Evolutionary conservation across 805 yeast species (phyloP).

Genomic region (Nakazawaea molendinolei): DNA sequence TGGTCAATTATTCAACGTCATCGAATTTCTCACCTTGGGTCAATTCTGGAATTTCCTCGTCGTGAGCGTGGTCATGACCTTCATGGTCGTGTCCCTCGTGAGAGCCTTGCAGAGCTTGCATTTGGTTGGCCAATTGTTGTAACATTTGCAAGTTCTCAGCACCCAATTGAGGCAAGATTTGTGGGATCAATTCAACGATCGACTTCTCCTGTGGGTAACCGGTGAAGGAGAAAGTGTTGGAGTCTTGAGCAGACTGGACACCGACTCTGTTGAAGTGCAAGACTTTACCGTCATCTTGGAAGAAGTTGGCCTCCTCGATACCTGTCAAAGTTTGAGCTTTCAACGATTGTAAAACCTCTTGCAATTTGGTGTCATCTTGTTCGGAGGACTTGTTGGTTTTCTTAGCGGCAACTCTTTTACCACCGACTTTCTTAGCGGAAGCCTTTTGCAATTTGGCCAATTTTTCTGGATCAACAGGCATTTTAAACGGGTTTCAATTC

Average conservation of each 20-base stretch:
- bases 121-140: slow-evolving; percentile 83
- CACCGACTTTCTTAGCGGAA: slow-evolving; percentile 76
- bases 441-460: slow-evolving; percentile 87
- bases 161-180: slow-evolving; percentile 92
- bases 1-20: slow-evolving; percentile 28
- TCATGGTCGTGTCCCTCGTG: slow-evolving; percentile 34
- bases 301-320: slow-evolving; percentile 95
- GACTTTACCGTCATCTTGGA: slow-evolving; percentile 94
- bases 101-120: slow-evolving; percentile 48
- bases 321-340: slow-evolving; percentile 84
- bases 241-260: slow-evolving; percentile 85
- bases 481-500: slow-evolving; percentile 20
- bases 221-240: slow-evolving; percentile 90
- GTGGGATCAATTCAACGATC: slow-evolving; percentile 88
- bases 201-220: slow-evolving; percentile 93
- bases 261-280: slow-evolving; percentile 95
- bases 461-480: slow-evolving; percentile 93
- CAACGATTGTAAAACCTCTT: slow-evolving; percentile 81
- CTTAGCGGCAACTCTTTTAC: slow-evolving; percentile 88
- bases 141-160: slow-evolving; percentile 89
- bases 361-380: slow-evolving; percentile 88
- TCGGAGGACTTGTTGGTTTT: slow-evolving; percentile 59
- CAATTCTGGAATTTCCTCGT: slow-evolving; percentile 69
- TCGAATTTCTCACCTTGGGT: slow-evolving; percentile 88
- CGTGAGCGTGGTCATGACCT: slow-evolving; percentile 38